Conservation (phyloP, 129 eudicot species). For the Scalesia atractyloides region DNA sequence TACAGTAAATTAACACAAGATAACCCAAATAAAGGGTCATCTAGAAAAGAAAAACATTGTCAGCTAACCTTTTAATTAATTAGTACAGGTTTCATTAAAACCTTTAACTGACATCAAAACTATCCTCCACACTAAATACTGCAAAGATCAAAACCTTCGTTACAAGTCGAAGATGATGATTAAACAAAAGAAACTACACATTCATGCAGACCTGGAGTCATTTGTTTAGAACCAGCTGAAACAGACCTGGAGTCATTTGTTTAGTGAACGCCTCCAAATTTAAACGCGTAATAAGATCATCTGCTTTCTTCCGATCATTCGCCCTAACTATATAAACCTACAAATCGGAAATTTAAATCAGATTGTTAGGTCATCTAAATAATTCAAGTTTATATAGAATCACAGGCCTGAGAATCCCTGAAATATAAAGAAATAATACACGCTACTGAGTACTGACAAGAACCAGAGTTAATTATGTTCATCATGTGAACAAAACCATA, state of each 20-base stretch:
- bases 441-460: background rate
- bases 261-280: constrained; percentile 27
- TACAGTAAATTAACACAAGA: too few species aligned
- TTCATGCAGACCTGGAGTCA: constrained; percentile 13
- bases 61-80: too few species aligned
- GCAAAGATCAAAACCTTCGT: too few species aligned
- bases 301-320: constrained; percentile 31
- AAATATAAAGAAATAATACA: background rate
- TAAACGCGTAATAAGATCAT: constrained; percentile 41
- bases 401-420: constrained; percentile 4
- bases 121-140: too few species aligned
- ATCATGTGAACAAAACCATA: constrained; percentile 18
- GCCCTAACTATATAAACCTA: constrained; percentile 57
- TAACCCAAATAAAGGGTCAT: too few species aligned
- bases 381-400: background rate
- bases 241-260: constrained; percentile 20
- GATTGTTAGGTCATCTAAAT: background rate
- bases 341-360: constrained; percentile 9
- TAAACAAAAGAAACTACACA: too few species aligned
- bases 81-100: too few species aligned
- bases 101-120: too few species aligned
- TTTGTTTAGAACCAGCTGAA: constrained; percentile 11
- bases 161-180: too few species aligned
- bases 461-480: constrained; percentile 2
- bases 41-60: too few species aligned